Evolutionary conservation across 2,329 filamentous ascomycete species (phyloP).

Genomic region (Penicillium concentricum): DNA sequence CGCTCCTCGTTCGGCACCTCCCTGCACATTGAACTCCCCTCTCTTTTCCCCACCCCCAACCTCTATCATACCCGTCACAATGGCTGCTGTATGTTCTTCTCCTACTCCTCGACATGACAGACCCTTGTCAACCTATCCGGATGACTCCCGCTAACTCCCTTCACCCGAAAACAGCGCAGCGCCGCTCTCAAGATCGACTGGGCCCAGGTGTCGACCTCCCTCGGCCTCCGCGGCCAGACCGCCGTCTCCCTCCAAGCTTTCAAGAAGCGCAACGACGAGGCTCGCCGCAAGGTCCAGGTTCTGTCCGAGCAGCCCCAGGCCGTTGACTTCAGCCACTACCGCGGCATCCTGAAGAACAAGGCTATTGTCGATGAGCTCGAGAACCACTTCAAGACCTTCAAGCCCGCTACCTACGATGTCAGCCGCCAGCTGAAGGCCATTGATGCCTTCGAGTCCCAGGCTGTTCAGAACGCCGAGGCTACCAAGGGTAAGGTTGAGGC

Average conservation of each 20-base stretch:
- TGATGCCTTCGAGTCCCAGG: slow-evolving; percentile 95
- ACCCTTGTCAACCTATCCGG: background rate
- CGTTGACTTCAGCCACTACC: slow-evolving; percentile 94
- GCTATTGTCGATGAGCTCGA: slow-evolving; percentile 95
- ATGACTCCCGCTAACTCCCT: slow-evolving; percentile 25
- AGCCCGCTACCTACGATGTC: slow-evolving; percentile 91
- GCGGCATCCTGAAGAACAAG: slow-evolving; percentile 89
- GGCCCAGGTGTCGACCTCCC: slow-evolving; percentile 88
- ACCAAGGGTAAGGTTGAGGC: slow-evolving; percentile 95
- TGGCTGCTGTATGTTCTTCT: slow-evolving; percentile 42
- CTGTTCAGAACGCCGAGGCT: slow-evolving; percentile 92
- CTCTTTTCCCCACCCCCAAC: slow-evolving; percentile 29
- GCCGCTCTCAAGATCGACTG: slow-evolving; percentile 99
- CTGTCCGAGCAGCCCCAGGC: slow-evolving; percentile 81
- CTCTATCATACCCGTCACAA: slow-evolving; percentile 36
- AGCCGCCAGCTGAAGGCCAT: slow-evolving; percentile 94
- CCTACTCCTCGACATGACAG: background rate
- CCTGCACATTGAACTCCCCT: slow-evolving; percentile 36
- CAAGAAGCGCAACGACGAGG: slow-evolving; percentile 99
- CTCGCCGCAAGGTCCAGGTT: slow-evolving; percentile 83
- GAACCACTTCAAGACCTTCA: slow-evolving; percentile 88
- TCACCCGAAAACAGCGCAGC: slow-evolving; percentile 67
- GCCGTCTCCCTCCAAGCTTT: slow-evolving; percentile 87
- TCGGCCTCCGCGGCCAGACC: slow-evolving; percentile 94
- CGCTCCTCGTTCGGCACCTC: slow-evolving; percentile 36